Percentiles rank a stretch among this genome's conserved stretches.
phyloP scores from a whole-genome alignment of 2,329 filamentous ascomycete species.

The Colletotrichum higginsianum region DNA sequence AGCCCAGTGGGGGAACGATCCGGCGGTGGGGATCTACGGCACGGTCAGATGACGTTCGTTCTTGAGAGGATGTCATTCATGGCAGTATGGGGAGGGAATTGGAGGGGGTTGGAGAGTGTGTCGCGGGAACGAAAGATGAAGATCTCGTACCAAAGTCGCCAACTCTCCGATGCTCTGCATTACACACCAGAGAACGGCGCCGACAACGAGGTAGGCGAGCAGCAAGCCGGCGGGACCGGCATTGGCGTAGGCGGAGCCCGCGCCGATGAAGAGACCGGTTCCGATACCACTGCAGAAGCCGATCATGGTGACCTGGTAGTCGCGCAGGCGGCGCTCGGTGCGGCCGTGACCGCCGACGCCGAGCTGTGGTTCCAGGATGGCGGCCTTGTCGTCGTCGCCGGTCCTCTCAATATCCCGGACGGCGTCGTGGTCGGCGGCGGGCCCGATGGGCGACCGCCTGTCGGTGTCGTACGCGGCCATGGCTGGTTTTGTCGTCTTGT shows the following conservation, averaged over 20 bases:
- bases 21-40: conserved; percentile 42
- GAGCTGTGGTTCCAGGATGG: conserved; percentile 40
- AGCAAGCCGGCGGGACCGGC: conserved; percentile 62
- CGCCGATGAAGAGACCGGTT: conserved; percentile 63
- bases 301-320: conserved; percentile 67
- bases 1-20: conserved; percentile 46
- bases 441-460: conserved; percentile 26
- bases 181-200: conserved; percentile 63
- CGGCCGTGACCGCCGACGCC: conserved; percentile 41
- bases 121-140: not conserved
- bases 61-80: conserved; percentile 60
- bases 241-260: conserved; percentile 56
- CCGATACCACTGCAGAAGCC: conserved; percentile 62
- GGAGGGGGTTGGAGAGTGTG: too few species aligned
- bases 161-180: conserved; percentile 63
- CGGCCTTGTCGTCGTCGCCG: conserved; percentile 34
- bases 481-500: conserved; percentile 12
- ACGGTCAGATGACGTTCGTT: not conserved
- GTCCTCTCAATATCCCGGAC: conserved; percentile 32
- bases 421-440: conserved; percentile 22
- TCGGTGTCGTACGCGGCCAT: conserved; percentile 33
- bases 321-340: conserved; percentile 42
- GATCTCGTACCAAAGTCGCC: conserved; percentile 50
- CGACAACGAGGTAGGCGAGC: conserved; percentile 60
- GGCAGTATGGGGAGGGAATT: conserved; percentile 58